A percentile compares a stretch with the other conserved stretches of the same genome.
phyloP scores from a whole-genome alignment of 179 eudicot species.

The Corrigiola litoralis region DNA sequence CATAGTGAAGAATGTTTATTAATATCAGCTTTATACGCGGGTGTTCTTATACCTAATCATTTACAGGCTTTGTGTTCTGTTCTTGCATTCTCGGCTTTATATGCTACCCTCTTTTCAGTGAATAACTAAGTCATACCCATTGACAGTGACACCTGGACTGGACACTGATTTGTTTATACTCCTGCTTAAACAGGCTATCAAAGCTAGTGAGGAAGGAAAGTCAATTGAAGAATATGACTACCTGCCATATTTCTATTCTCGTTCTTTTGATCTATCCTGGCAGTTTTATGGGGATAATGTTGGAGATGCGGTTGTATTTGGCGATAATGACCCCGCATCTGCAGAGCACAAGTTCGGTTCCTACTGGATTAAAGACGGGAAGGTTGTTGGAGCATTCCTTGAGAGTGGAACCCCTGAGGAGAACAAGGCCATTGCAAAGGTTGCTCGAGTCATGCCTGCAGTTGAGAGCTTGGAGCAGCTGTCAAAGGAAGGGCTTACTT shows the following conservation, averaged over 20 bases:
- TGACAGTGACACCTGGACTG: too few species aligned
- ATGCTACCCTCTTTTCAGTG: too few species aligned
- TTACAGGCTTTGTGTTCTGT: too few species aligned
- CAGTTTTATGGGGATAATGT: constrained; percentile 96
- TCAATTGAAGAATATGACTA: constrained; percentile 78
- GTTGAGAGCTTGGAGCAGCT: constrained; percentile 59
- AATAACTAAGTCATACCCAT: too few species aligned
- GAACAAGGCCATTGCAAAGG: constrained; percentile 90
- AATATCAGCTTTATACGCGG: too few species aligned
- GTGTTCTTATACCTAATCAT: too few species aligned
- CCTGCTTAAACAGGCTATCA: constrained; percentile 58
- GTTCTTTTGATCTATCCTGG: constrained; percentile 85
- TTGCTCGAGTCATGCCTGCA: constrained; percentile 71
- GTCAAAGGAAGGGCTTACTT: constrained; percentile 69
- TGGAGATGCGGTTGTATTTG: constrained; percentile 75
- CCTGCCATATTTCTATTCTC: constrained; percentile 91
- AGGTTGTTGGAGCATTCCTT: constrained; percentile 78
- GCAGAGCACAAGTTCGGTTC: constrained; percentile 79
- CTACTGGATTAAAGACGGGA: constrained; percentile 89
- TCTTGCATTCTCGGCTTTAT: too few species aligned
- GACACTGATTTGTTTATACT: too few species aligned
- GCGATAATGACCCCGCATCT: constrained; percentile 59
- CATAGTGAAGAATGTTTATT: too few species aligned
- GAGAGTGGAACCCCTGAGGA: constrained; percentile 90
- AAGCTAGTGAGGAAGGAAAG: constrained; percentile 59